Evolutionary conservation across 23 red algal species (phyloP).

Genomic region (Cyanidium caldarium): DNA sequence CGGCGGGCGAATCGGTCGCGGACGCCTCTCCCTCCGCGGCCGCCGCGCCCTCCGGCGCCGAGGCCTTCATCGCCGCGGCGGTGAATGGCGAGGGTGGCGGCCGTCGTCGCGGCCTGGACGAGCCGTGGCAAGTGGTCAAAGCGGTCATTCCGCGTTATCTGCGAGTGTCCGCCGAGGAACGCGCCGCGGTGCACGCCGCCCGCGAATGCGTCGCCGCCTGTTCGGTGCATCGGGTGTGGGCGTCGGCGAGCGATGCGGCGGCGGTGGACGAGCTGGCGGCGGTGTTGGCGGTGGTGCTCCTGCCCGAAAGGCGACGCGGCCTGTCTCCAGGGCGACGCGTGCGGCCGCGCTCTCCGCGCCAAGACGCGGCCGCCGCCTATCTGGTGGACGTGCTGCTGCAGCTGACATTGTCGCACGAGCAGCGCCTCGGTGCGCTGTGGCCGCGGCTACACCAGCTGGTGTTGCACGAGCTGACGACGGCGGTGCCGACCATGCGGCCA

Average conservation of each 20-base stretch:
- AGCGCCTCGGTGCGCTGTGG: slow-evolving; percentile 55
- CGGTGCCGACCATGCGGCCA: too few relatives aligned
- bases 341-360: slow-evolving; percentile 5
- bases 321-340: too few relatives aligned
- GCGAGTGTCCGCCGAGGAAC: not conserved
- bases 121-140: not conserved
- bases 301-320: too few relatives aligned
- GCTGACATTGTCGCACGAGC: slow-evolving; percentile 52
- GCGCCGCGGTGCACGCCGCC: not conserved
- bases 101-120: not conserved
- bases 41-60: not conserved
- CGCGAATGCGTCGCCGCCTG: too few relatives aligned
- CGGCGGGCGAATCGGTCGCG: too few relatives aligned
- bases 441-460: slow-evolving; percentile 40
- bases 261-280: not conserved
- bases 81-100: not conserved
- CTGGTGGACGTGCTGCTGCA: slow-evolving; percentile 49
- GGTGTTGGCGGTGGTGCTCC: slow-evolving; percentile 2
- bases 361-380: slow-evolving; percentile 35
- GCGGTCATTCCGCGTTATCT: not conserved
- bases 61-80: not conserved
- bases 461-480: slow-evolving; percentile 24
- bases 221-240: too few relatives aligned
- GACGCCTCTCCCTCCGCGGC: too few relatives aligned
- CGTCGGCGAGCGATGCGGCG: not conserved